phyloP scores from a whole-genome alignment of 805 yeast species.

The Naumovozyma baii region DNA sequence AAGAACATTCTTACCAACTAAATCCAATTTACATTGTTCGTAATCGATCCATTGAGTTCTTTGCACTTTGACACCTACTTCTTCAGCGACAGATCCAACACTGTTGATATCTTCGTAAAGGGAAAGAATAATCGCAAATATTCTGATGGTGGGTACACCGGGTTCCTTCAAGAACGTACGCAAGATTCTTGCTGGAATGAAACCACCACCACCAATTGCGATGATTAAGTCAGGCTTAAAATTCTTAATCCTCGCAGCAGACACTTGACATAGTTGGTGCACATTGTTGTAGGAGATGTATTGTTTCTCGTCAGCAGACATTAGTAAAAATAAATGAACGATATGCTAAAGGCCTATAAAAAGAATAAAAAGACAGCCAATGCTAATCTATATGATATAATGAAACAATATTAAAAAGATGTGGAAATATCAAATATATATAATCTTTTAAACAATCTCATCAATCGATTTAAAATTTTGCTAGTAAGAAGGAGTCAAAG shows the following conservation, averaged over 20 bases:
- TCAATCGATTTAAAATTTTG: too few species aligned
- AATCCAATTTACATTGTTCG: slow-evolving; percentile 44
- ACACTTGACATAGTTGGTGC: slow-evolving; percentile 60
- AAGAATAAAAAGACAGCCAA: not conserved
- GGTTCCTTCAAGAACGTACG: slow-evolving; percentile 85
- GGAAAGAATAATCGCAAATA: slow-evolving; percentile 90
- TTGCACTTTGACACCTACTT: slow-evolving; percentile 56
- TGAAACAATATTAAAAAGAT: too few species aligned
- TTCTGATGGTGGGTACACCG: slow-evolving; percentile 80
- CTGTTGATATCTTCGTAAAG: slow-evolving; percentile 75
- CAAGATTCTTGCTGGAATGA: slow-evolving; percentile 93
- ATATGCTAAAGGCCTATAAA: not conserved
- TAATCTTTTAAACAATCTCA: too few species aligned
- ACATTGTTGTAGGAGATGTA: slow-evolving; percentile 75
- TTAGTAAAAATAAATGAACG: slow-evolving; percentile 2
- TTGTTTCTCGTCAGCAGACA: slow-evolving; percentile 39
- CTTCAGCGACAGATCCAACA: slow-evolving; percentile 46
- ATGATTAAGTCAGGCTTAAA: slow-evolving; percentile 85
- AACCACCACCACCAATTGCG: slow-evolving; percentile 97
- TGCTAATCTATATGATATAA: too few species aligned
- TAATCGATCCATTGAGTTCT: slow-evolving; percentile 83
- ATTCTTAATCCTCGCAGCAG: slow-evolving; percentile 50
- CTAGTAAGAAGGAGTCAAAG: too few species aligned
- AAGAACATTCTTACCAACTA: slow-evolving; percentile 61
- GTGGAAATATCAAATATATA: too few species aligned